Conservation (phyloP, 495 filamentous ascomycete genomes). For the Recurvomyces mirabilis region DNA sequence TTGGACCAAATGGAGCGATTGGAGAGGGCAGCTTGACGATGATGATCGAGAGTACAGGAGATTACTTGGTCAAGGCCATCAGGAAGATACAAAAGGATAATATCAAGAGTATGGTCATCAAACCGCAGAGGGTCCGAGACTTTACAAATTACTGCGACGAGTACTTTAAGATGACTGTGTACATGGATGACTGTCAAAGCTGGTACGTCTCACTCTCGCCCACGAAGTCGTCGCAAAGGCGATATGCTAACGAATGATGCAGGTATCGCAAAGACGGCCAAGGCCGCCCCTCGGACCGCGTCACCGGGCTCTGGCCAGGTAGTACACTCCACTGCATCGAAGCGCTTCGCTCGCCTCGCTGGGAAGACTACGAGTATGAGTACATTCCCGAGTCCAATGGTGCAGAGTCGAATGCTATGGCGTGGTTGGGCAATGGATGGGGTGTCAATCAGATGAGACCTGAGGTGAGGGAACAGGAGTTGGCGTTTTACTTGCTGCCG, state of each 20-base stretch:
- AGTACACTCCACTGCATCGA: conserved; percentile 39
- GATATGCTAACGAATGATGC: too few relatives aligned
- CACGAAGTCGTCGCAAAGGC: too few relatives aligned
- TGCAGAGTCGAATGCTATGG: conserved; percentile 17
- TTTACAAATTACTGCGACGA: conserved; percentile 21
- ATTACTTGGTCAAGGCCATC: conserved; percentile 43
- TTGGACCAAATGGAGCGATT: conserved; percentile 29
- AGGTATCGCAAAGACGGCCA: conserved; percentile 21
- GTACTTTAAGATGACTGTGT: conserved; percentile 23
- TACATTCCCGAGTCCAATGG: conserved; percentile 12
- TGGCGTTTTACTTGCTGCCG: conserved; percentile 12
- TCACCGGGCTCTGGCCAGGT: conserved; percentile 33
- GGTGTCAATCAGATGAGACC: conserved; percentile 11
- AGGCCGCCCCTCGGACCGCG: conserved; percentile 16
- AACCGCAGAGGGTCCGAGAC: conserved; percentile 19
- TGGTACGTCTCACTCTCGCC: conserved; percentile 21
- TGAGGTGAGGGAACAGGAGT: conserved; percentile 1
- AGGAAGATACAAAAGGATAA: conserved; percentile 40
- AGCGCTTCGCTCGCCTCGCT: conserved; percentile 18
- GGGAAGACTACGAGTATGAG: conserved; percentile 20
- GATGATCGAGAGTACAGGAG: conserved; percentile 38
- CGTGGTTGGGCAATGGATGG: conserved; percentile 25
- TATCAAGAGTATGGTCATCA: conserved; percentile 29
- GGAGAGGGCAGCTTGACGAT: conserved; percentile 29
- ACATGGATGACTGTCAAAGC: conserved; percentile 17